Base-by-base conservation (phyloP, 2,329 filamentous ascomycete genomes). In the Fusarium tricinctum region DNA sequence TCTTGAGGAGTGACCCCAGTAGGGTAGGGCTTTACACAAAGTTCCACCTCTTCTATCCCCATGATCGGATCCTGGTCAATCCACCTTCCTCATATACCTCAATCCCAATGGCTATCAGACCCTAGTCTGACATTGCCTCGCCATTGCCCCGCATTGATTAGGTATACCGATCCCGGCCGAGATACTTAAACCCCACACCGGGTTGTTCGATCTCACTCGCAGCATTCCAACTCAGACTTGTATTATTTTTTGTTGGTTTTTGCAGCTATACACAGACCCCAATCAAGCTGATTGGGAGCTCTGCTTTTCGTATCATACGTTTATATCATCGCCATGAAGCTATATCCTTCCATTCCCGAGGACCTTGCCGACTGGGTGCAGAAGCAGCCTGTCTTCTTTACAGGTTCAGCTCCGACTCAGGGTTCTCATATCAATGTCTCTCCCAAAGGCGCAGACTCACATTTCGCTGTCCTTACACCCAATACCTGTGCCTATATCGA, bases 381-480 rank as follows among this genome's bases (percentile, higher is more conserved):
- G 47, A 78, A 81, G 13, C 92, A 94, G 72, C 86, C 89, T 56
- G 81, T 94, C 72, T 94, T 94, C 84, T 94, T 91, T 82, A 89
- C 91, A 13, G 90, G 88, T 40, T 92, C 90, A 15, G 91, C 92
- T 1, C 91, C 91, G 1, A 84, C 88, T 26, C 83, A 84, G n/a
- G 89, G 87, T 20, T 78, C 81, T 4, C 91, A 94, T 80, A 83
- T 94, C 81, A 94, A 94, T 73, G 80, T 93, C 56, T 94, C 91
- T 0, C 91, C 92, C 48, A 93, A 94, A 78, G 91, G 92, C 48
- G 81, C 87, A 1, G 82, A 85, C 19, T 80, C 84, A n/a, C 89
- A 89, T 28, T 88, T 92, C 72, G 83, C 86, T 32, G 81, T 92
- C 53, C 80, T 91, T 52, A 78, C 80, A 10, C 82, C 85, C 30